Evolutionary conservation across 2,329 filamentous ascomycete species (phyloP).

Genomic region (Emmonsiellopsis sp.): DNA sequence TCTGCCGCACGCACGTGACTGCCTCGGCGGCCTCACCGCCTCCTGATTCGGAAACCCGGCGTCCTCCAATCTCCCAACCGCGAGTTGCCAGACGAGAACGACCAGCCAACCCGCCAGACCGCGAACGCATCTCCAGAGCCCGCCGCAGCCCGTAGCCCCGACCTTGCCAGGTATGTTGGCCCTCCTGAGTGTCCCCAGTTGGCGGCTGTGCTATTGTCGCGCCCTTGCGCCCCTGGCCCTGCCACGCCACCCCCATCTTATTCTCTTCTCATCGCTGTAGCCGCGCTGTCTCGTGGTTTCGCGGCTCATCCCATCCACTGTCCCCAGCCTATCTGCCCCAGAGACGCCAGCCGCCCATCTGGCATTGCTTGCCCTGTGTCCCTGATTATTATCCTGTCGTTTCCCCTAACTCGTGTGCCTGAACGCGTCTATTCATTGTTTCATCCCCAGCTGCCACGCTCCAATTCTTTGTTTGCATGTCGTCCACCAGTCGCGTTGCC

Average conservation of each 20-base stretch:
- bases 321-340: neutral
- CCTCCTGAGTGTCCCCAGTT: neutral
- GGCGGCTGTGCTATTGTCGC: neutral
- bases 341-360: neutral
- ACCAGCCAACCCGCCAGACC: neutral
- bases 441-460: neutral
- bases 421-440: neutral
- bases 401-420: neutral
- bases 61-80: neutral
- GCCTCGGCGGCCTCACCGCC: neutral
- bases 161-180: conserved; percentile 2
- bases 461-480: neutral
- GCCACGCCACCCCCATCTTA: neutral
- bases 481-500: neutral
- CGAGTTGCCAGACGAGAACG: neutral
- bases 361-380: neutral
- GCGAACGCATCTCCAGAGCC: neutral
- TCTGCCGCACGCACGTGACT: neutral
- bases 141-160: neutral
- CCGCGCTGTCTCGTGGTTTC: neutral
- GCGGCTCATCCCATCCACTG: neutral
- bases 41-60: neutral
- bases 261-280: neutral
- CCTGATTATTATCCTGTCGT: neutral
- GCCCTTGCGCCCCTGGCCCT: neutral